Evolutionary conservation across 805 yeast species (phyloP).

Genomic region (Monosporozyma yasuniensis): DNA sequence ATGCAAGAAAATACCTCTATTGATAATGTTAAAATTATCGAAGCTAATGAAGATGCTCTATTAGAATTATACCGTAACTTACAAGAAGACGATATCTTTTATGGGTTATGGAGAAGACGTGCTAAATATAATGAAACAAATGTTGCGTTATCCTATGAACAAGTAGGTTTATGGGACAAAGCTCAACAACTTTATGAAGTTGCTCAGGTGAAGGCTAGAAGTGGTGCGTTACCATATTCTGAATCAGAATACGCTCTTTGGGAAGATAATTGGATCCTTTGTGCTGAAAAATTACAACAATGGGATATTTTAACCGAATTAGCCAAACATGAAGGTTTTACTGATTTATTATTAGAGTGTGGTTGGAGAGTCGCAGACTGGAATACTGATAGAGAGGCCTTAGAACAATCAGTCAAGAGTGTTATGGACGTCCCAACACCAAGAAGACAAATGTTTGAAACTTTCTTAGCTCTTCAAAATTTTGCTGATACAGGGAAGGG

Average conservation of each 20-base stretch:
- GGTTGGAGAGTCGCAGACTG: slow-evolving; percentile 99
- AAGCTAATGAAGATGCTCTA: slow-evolving; percentile 81
- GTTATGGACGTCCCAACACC: slow-evolving; percentile 99
- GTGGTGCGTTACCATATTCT: slow-evolving; percentile 90
- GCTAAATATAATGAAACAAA: slow-evolving; percentile 92
- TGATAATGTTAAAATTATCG: slow-evolving; percentile 68
- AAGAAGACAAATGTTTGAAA: slow-evolving; percentile 88
- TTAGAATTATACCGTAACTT: slow-evolving; percentile 80
- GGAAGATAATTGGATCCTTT: slow-evolving; percentile 98
- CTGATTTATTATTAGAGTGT: slow-evolving; percentile 90
- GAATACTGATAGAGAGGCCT: slow-evolving; percentile 89
- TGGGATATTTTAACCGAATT: slow-evolving; percentile 96
- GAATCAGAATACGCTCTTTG: slow-evolving; percentile 91
- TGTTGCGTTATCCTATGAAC: slow-evolving; percentile 88
- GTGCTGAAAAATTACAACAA: slow-evolving; percentile 94
- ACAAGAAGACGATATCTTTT: slow-evolving; percentile 94
- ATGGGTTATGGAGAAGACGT: slow-evolving; percentile 94
- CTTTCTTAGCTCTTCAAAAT: slow-evolving; percentile 86
- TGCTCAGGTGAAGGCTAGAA: slow-evolving; percentile 92
- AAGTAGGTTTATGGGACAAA: slow-evolving; percentile 87
- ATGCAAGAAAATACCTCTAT: slow-evolving; percentile 49
- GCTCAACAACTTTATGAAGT: slow-evolving; percentile 91
- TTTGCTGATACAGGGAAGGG: slow-evolving; percentile 86
- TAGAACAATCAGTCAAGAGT: slow-evolving; percentile 88
- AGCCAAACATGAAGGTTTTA: slow-evolving; percentile 96